These are phyloP conservation scores for Golubevia sp. DNA, from an alignment of 1,284 basidiomycete genomes.

Conservation along the genomic window DNA sequence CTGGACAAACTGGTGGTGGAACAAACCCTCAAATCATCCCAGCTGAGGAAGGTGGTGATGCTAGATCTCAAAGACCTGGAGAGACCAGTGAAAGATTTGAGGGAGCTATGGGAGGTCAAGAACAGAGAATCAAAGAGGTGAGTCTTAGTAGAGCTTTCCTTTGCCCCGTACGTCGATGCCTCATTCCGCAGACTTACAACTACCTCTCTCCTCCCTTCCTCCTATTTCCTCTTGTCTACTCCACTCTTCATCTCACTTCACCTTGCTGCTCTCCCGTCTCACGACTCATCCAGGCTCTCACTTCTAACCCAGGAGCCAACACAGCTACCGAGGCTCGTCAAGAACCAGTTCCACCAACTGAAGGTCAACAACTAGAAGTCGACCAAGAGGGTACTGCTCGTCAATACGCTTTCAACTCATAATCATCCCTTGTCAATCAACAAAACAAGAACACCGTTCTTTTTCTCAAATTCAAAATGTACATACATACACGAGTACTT, in stretches of 20 bases:
- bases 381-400: conserved; percentile 16
- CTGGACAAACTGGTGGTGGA: conserved; percentile 38
- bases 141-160: not conserved
- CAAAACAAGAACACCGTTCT: too few species aligned
- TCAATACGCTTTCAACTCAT: not conserved
- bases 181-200: too few species aligned
- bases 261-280: too few species aligned
- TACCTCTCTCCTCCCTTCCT: too few species aligned
- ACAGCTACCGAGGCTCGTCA: conserved; percentile 6
- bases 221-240: too few species aligned
- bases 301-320: not conserved
- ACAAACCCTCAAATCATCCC: conserved; percentile 41
- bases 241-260: too few species aligned
- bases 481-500: conserved; percentile 9
- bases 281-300: not conserved
- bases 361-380: conserved; percentile 3
- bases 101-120: conserved; percentile 27
- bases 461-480: not conserved
- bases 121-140: conserved; percentile 36
- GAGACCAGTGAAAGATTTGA: conserved; percentile 40
- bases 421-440: too few species aligned
- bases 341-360: conserved; percentile 32
- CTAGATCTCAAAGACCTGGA: conserved; percentile 26
- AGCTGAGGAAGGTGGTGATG: conserved; percentile 39
- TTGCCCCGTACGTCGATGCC: too few species aligned